phyloP scores from a whole-genome alignment of 2,329 filamentous ascomycete genomes.

The Raffaelea albimanens region DNA sequence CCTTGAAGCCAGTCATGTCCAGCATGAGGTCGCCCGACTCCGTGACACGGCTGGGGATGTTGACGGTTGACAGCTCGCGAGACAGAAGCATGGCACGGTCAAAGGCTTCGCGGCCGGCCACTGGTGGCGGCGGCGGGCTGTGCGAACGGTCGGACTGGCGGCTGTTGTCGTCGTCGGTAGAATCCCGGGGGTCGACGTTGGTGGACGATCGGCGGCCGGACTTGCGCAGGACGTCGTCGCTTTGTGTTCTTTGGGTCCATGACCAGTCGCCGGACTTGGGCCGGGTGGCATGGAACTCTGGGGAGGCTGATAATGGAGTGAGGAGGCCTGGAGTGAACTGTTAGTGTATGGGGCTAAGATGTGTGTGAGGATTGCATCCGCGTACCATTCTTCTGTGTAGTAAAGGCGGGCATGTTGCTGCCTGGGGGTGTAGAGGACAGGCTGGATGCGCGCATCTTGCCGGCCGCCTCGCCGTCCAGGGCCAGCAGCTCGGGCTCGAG shows the following conservation, averaged over 20 bases:
- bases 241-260: slow-evolving; percentile 35
- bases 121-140: slow-evolving; percentile 60
- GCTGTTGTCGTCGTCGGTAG: slow-evolving; percentile 26
- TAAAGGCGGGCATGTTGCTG: slow-evolving; percentile 24
- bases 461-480: slow-evolving; percentile 39
- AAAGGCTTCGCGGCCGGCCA: slow-evolving; percentile 66
- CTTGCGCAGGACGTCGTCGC: slow-evolving; percentile 43
- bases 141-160: slow-evolving; percentile 49
- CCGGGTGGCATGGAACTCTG: slow-evolving; percentile 35
- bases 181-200: slow-evolving; percentile 19
- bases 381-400: slow-evolving; percentile 24
- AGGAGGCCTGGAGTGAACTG: slow-evolving; percentile 29
- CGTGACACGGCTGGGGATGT: slow-evolving; percentile 88
- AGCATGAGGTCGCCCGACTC: slow-evolving; percentile 92
- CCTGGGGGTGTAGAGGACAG: slow-evolving; percentile 29
- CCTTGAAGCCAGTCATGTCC: slow-evolving; percentile 96
- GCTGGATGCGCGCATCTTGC: slow-evolving; percentile 27
- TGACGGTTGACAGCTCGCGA: slow-evolving; percentile 76
- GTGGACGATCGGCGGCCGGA: slow-evolving; percentile 24
- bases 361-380: neutral
- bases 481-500: slow-evolving; percentile 64
- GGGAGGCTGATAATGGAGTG: slow-evolving; percentile 44
- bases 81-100: slow-evolving; percentile 77
- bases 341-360: neutral
- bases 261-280: slow-evolving; percentile 44